Evolutionary conservation across 768 basidiomycete species (phyloP), one percentile per base, ranked within the genome.

Genomic region (Gloeopeniophorella convolvens): DNA sequence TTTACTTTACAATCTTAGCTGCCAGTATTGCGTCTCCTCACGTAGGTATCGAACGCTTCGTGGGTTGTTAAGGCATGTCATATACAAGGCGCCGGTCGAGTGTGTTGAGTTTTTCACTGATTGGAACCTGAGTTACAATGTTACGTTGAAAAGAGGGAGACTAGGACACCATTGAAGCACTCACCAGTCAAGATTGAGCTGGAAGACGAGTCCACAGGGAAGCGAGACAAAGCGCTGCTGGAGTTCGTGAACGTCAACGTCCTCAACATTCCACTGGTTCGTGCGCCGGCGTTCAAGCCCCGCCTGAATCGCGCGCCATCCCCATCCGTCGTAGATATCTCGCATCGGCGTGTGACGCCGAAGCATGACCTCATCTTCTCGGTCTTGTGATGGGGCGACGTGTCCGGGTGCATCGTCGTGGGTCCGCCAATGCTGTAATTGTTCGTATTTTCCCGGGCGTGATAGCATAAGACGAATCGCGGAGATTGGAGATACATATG

Each of bases 301-400:
- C 1, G 64, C 64, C 30, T 58, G 59, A 0, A 60, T 48, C 0
- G 51, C 46, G 4, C 56, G 26, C 65, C 65, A 66, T 0, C 57
- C 60, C 61, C 61, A 65, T 1, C 62, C 62, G 45, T 66, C 63
- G 37, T 45, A 48, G 8, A 65, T 60, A 49, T 66, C 60, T 10
- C 18, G 24, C 42, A 66, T 49, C 2, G 48, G 59, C 18, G 26
- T 32, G 21, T 51, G 24, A 0, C 41, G 51, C n/a, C 59, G 45
- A 1, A 20, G 12, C 20, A 55, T 57, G 5, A 56, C 51, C 7
- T 37, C 43, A 20, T 40, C 48, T 12, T 55, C 60, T 11, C 16
- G 44, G 4, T 27, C 9, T 5, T 3, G n/a, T 7, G 42, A 32
- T 10, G 63, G 63, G 1, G 58, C 23, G n/a, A 27, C 28, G 3